These are phyloP conservation scores for Phytophthora pisi DNA, from an alignment of 352 stramenopile genomes.

Conservation along the genomic window DNA sequence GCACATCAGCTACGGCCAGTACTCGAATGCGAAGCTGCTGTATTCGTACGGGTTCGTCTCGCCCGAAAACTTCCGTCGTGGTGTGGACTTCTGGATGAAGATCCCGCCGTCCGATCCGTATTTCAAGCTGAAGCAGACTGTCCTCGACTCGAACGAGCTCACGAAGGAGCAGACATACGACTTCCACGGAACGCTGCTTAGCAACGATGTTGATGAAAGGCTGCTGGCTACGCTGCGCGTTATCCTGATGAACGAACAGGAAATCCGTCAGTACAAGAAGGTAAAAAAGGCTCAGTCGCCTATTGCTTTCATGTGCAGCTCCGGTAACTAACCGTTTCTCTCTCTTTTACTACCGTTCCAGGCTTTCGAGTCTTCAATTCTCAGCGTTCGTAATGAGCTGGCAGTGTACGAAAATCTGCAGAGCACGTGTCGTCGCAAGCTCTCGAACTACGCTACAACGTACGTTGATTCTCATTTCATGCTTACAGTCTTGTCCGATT, in stretches of 20 bases:
- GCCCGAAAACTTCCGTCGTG: conserved; percentile 40
- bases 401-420: conserved; percentile 62
- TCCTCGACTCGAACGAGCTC: conserved; percentile 65
- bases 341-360: conserved; percentile 3
- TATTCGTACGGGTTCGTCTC: conserved; percentile 81
- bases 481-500: neutral
- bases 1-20: conserved; percentile 74
- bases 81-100: conserved; percentile 81
- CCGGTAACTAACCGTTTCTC: neutral
- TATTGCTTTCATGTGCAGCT: neutral
- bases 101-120: conserved; percentile 58
- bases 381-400: conserved; percentile 58
- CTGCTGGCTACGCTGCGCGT: conserved; percentile 65
- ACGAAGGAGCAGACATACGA: conserved; percentile 73
- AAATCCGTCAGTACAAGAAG: conserved; percentile 55
- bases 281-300: conserved; percentile 23
- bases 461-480: conserved; percentile 27
- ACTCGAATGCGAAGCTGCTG: conserved; percentile 81
- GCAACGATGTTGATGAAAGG: conserved; percentile 57
- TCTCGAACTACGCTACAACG: conserved; percentile 54
- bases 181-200: conserved; percentile 67
- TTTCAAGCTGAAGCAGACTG: conserved; percentile 59
- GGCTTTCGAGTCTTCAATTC: conserved; percentile 50
- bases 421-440: conserved; percentile 44
- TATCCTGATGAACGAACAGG: conserved; percentile 60